Percentiles rank a stretch among this genome's conserved stretches.
Conservation (phyloP, 805 yeast genomes). For the Ogataea philodendri region DNA sequence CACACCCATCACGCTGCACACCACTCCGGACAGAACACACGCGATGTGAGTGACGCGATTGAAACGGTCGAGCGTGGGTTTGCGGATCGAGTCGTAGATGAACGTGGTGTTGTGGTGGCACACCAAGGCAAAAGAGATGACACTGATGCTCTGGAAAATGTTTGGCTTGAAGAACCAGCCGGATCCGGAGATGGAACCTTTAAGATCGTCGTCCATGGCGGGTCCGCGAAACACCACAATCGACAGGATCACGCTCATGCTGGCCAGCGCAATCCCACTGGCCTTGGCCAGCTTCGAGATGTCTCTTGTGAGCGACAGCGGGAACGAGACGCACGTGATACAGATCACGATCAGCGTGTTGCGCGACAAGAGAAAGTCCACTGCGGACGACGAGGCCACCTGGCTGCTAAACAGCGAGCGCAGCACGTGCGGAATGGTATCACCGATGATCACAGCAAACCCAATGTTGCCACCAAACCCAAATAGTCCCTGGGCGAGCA, state of each 20-base stretch:
- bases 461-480: constrained; percentile 96
- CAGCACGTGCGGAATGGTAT: constrained; percentile 88
- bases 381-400: constrained; percentile 34
- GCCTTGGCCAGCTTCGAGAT: constrained; percentile 86
- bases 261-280: constrained; percentile 77
- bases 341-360: constrained; percentile 69
- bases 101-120: constrained; percentile 94
- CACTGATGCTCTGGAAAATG: constrained; percentile 88
- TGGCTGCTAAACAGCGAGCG: constrained; percentile 56
- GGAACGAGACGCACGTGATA: constrained; percentile 73
- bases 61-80: constrained; percentile 75
- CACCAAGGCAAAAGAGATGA: constrained; percentile 90
- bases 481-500: constrained; percentile 78
- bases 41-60: constrained; percentile 78
- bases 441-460: constrained; percentile 92
- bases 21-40: constrained; percentile 75
- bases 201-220: constrained; percentile 43
- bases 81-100: constrained; percentile 77
- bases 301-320: constrained; percentile 75
- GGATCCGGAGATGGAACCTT: constrained; percentile 44
- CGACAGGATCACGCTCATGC: constrained; percentile 76
- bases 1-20: constrained; percentile 74
- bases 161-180: constrained; percentile 57
- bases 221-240: constrained; percentile 79
- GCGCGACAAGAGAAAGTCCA: constrained; percentile 59